These are phyloP conservation scores for Aspergillus sp. DNA, from an alignment of 2,329 filamentous ascomycete species.

Conservation along the genomic window DNA sequence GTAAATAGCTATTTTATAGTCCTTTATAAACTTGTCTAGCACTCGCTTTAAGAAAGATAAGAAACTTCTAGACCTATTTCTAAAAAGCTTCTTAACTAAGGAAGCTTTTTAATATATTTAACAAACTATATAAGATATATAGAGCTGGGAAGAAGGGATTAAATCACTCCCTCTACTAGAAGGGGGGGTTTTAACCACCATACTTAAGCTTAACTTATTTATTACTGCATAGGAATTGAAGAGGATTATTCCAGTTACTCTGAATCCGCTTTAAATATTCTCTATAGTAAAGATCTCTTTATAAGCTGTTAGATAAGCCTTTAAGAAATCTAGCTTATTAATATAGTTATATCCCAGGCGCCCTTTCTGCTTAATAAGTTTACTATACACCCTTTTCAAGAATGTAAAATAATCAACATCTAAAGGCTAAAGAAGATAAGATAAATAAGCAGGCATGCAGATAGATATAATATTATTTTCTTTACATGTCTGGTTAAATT, in stretches of 20 bases:
- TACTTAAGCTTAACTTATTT: neutral
- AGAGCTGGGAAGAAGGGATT: too few relatives aligned
- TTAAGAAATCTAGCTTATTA: conserved; percentile 7
- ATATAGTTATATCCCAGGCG: conserved; percentile 3
- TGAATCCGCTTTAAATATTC: conserved; percentile 4
- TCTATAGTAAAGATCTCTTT: neutral
- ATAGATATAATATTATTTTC: too few relatives aligned
- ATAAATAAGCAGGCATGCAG: neutral
- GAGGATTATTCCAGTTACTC: neutral
- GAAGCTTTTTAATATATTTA: too few relatives aligned
- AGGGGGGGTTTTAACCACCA: too few relatives aligned
- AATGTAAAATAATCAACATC: neutral
- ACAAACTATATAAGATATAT: too few relatives aligned
- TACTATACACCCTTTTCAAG: neutral
- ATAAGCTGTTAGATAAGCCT: neutral
- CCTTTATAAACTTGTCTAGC: too few relatives aligned
- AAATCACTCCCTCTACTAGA: too few relatives aligned
- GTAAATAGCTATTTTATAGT: too few relatives aligned
- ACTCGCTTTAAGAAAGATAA: too few relatives aligned
- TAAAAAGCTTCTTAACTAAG: too few relatives aligned
- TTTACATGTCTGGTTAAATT: too few relatives aligned
- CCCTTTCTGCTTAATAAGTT: neutral
- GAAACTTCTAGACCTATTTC: too few relatives aligned
- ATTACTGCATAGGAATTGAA: neutral
- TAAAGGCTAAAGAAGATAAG: neutral